phyloP scores from a whole-genome alignment of 371 early-diverging fungal species.

The Amoeboradix gromovi region DNA sequence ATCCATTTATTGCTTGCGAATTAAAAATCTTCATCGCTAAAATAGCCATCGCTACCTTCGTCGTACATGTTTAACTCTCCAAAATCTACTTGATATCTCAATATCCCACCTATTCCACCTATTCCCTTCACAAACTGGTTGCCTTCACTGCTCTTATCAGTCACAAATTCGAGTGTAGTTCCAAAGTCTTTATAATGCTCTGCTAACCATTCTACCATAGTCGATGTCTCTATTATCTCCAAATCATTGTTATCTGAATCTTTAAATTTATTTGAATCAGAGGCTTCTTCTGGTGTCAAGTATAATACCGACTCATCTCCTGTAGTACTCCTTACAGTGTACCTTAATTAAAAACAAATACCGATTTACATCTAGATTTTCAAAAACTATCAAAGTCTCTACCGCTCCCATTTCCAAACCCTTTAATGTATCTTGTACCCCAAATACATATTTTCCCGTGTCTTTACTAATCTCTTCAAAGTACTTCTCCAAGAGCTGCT shows the following conservation, averaged over 20 bases:
- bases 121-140: slow-evolving; percentile 97
- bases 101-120: slow-evolving; percentile 95
- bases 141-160: slow-evolving; percentile 91
- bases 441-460: slow-evolving; percentile 88
- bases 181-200: slow-evolving; percentile 92
- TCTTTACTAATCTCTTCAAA: slow-evolving; percentile 91
- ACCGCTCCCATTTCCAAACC: slow-evolving; percentile 87
- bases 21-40: not conserved
- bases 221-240: slow-evolving; percentile 42
- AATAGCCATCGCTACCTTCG: slow-evolving; percentile 5
- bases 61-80: slow-evolving; percentile 10
- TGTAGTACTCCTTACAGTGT: slow-evolving; percentile 38
- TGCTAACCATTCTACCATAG: slow-evolving; percentile 93
- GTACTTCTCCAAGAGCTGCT: slow-evolving; percentile 79
- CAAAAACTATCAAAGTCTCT: slow-evolving; percentile 91
- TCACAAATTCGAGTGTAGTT: slow-evolving; percentile 77
- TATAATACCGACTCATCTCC: slow-evolving; percentile 29
- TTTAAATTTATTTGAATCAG: slow-evolving; percentile 27
- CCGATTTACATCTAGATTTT: slow-evolving; percentile 51
- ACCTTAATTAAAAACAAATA: too few relatives aligned
- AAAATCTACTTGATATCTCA: slow-evolving; percentile 86
- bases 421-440: slow-evolving; percentile 85
- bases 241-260: slow-evolving; percentile 31
- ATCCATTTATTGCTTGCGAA: too few relatives aligned
- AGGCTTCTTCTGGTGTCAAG: slow-evolving; percentile 54